A percentile compares a stretch with the other conserved stretches of the same genome.
These are phyloP conservation scores for Cladosporium phlei DNA, from an alignment of 2,329 filamentous ascomycete genomes.

Conservation along the genomic window DNA sequence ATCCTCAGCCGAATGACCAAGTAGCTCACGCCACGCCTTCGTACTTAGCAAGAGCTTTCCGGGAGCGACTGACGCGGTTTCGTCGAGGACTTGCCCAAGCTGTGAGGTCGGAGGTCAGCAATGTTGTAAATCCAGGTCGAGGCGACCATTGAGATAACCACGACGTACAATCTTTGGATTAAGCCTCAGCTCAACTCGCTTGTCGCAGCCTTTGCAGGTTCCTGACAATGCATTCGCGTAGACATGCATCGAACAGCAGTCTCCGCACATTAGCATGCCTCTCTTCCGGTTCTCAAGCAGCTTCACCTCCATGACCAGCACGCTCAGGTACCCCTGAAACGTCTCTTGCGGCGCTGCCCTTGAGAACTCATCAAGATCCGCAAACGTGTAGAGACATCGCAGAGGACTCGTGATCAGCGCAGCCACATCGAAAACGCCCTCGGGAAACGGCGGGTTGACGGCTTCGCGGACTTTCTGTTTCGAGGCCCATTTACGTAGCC, in stretches of 20 bases:
- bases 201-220: slow-evolving; percentile 40
- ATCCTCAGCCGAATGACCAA: slow-evolving; percentile 42
- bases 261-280: slow-evolving; percentile 42
- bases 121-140: not conserved
- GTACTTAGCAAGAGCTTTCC: slow-evolving; percentile 53
- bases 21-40: slow-evolving; percentile 49
- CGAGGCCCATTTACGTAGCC: slow-evolving; percentile 49
- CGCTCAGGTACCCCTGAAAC: slow-evolving; percentile 42
- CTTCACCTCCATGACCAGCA: slow-evolving; percentile 41
- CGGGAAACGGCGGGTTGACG: slow-evolving; percentile 45
- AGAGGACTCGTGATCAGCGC: slow-evolving; percentile 20
- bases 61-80: slow-evolving; percentile 50
- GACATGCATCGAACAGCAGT: slow-evolving; percentile 51
- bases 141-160: no score
- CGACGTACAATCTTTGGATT: slow-evolving; percentile 40
- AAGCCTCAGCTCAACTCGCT: slow-evolving; percentile 32
- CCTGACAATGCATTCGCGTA: slow-evolving; percentile 46
- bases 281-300: slow-evolving; percentile 38
- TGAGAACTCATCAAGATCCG: slow-evolving; percentile 42
- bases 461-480: slow-evolving; percentile 47
- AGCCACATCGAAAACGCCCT: slow-evolving; percentile 29
- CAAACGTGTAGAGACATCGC: slow-evolving; percentile 40
- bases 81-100: slow-evolving; percentile 46
- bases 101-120: slow-evolving; percentile 12
- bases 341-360: slow-evolving; percentile 33